These are phyloP conservation scores for Gaultheria prostrata DNA, from an alignment of 148 eudicot genomes.

Conservation along the genomic window DNA sequence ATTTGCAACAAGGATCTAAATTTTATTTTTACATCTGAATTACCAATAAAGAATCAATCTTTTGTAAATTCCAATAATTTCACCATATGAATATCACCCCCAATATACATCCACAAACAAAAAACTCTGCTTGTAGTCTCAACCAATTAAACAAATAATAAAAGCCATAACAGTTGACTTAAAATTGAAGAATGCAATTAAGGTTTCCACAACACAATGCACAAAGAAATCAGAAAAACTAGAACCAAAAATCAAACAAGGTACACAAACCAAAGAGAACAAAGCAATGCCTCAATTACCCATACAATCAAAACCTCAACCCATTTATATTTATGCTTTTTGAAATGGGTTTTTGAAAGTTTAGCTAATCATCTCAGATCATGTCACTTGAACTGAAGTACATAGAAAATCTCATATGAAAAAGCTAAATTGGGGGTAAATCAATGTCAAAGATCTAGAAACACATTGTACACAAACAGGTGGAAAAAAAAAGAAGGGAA, in stretches of 20 bases:
- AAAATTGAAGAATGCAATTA: background rate
- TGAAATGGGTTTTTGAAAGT: background rate
- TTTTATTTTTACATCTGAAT: background rate
- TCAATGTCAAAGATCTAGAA: background rate
- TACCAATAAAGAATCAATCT: background rate
- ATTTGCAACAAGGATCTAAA: background rate
- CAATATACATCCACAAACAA: background rate
- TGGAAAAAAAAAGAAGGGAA: background rate
- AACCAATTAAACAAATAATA: background rate
- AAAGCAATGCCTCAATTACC: constrained; percentile 5
- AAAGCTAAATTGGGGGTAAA: background rate
- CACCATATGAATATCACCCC: background rate
- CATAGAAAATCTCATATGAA: background rate
- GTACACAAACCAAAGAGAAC: background rate
- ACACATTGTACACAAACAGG: background rate
- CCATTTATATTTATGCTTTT: background rate
- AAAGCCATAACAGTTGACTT: background rate
- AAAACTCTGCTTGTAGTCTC: background rate
- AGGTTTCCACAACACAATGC: constrained; percentile 5
- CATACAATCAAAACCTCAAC: background rate
- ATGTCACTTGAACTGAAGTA: background rate
- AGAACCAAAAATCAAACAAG: background rate
- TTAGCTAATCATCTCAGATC: constrained; percentile 5
- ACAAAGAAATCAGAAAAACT: background rate
- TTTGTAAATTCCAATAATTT: background rate